Base-by-base conservation (phyloP, 148 eudicot genomes). In the Oxyria digyna region DNA sequence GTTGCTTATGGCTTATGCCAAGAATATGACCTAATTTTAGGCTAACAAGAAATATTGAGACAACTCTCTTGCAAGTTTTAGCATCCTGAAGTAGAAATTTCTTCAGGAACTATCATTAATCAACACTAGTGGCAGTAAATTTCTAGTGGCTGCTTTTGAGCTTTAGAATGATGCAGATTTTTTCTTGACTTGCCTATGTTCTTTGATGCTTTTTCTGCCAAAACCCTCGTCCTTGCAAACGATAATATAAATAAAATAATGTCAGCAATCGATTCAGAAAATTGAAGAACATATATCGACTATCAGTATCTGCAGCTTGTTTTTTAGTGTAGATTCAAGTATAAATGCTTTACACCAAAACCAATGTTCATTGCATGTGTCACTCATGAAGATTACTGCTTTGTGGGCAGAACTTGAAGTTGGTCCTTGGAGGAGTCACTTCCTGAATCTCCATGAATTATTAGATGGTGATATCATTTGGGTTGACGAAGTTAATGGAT, bases 401-500 rank as follows among this genome's bases (percentile, higher is more conserved):
- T 66, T 38, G 40, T 42, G 72, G 62, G 43, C 37, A 94, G 97
- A 81, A 79, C 65, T 78, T n/a, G 87, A 87, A 54, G 69, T 78
- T 70, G 78, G 74, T 71, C 75, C 74, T 78, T 67, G 71, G 35
- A 72, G 72, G 38, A 73, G 79, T 71, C 82, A 77, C 68, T 87
- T 79, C 76, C 68, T 95, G 81, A 78, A 81, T 62, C 85, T 95
- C 74, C 77, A 78, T 77, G 96, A 91, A 59, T 74, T 95, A 67
- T 74, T 37, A 55, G 72, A 84, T 40, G 91, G 84, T 72, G 96
- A 81, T 65, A 77, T 95, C 55, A 71, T 84, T 55, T 95, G 97
- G 97, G 93, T 95, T 80, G 97, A 91, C 74, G 86, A 82, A 20
- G 77, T 77, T 69, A 85, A 78, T 69, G 76, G 84, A 57, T 75